Evolutionary conservation across 106 monocot species (phyloP), one percentile per base, ranked within the genome.

Genomic region (Dactylorhiza incarnata): DNA sequence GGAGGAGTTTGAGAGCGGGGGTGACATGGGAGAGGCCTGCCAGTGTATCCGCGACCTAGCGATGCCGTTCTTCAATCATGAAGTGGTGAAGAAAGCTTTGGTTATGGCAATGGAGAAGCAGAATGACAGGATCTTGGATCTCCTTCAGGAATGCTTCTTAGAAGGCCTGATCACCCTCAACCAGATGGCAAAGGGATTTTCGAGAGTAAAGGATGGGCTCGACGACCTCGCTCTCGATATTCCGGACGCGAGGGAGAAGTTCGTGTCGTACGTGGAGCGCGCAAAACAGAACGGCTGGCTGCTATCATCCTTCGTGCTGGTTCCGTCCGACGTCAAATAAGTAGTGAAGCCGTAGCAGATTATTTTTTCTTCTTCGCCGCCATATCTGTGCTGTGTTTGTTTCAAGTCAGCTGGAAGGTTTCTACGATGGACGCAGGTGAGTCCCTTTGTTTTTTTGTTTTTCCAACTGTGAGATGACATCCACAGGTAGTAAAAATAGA

Each of bases 71-170:
- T 97, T 97, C 78, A 81, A 87, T 44, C 96, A 97, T 46, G 96
- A 94, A 29, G 96, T 97, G 0, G 96, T 97, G 4, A 97, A 94
- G 82, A 97, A 91, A 71, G 91, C 89, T 3, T 23, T 97, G 44
- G 82, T 93, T 0, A 97, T 97, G 96, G 89, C 93, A 2, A 97
- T 97, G 96, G 96, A 97, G 55, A 97, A 93, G 93, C 89, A 94
- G 79, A 91, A 94, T 9, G 91, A 87, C 12, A 77, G 87, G 83
- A 78, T 91, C 45, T 68, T 97, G 44, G 81, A 87, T 29, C 81
- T 97, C 15, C 68, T 97, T 3, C 88, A 87, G 66, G 91, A 97
- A 78, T 78, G 96, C 75, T 93, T 97, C 49, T 78, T 89, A 8
- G 96, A 97, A 72, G 96, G 93, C 23, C 46, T 97, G 81, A 97